These are phyloP conservation scores for Lithospermum erythrorhizon DNA, from an alignment of 257 asterid genomes.

Conservation along the genomic window DNA sequence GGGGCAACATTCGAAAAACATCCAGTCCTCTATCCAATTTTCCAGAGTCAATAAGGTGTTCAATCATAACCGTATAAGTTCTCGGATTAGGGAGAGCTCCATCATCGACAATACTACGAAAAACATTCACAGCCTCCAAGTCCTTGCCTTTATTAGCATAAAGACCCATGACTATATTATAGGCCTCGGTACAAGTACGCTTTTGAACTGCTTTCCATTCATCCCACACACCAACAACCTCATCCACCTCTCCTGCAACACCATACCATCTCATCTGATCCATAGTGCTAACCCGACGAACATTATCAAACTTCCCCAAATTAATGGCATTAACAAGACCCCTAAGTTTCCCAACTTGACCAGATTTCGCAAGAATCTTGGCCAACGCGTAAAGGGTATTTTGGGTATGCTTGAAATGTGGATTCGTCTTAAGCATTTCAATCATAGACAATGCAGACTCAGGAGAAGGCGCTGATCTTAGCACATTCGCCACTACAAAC, in stretches of 20 bases:
- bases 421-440: constrained; percentile 44
- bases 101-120: constrained; percentile 51
- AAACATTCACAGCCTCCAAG: constrained; percentile 51
- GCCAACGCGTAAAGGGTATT: constrained; percentile 66
- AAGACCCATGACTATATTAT: constrained; percentile 67
- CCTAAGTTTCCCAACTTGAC: constrained; percentile 45
- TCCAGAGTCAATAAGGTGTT: constrained; percentile 51
- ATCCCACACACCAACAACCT: constrained; percentile 54
- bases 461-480: constrained; percentile 73
- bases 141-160: constrained; percentile 52
- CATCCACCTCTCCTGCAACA: constrained; percentile 52
- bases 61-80: constrained; percentile 63
- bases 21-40: constrained; percentile 55
- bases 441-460: constrained; percentile 51
- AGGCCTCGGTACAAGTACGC: constrained; percentile 73
- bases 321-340: constrained; percentile 60
- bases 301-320: constrained; percentile 49
- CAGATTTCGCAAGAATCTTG: constrained; percentile 65
- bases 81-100: constrained; percentile 88
- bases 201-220: constrained; percentile 61
- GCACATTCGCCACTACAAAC: constrained; percentile 72
- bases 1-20: constrained; percentile 52
- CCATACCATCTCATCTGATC: constrained; percentile 79
- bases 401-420: constrained; percentile 63
- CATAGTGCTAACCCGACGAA: constrained; percentile 63